Evolutionary conservation across 163 green algal genomes (phyloP), one percentile per base, ranked within the genome.

Genomic region (Chlamydomonas reinhardtii): DNA sequence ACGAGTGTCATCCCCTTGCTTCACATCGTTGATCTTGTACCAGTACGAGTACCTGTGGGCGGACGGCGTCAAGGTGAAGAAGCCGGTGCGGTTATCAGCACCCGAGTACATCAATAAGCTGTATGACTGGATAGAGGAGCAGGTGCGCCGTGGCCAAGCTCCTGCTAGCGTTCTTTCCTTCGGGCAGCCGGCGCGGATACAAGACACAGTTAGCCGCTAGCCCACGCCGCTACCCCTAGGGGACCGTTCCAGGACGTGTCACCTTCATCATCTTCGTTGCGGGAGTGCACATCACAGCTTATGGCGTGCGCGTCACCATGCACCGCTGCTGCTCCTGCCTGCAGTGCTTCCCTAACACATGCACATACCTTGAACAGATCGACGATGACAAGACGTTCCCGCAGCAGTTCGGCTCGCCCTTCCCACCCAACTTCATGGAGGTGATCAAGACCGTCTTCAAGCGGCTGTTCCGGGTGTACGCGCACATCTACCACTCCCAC

Each of bases 21-120:
- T n/a, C n/a, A n/a, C n/a, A n/a, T n/a, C n/a, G n/a, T n/a, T n/a
- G n/a, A n/a, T n/a, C n/a, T n/a, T n/a, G n/a, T n/a, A n/a, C n/a
- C 93, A 98, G 95, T 99, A 98, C 80, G 98, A 99, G 91, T 99
- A 99, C 89, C 92, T 99, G 16, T 99, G 98, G 98, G 97, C 97
- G 8, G 97, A 99, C 81, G 96, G 97, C 15, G 92, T 98, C 0
- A 98, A 98, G 85, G 92, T 98, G 27, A 98, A 98, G 87, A 99
- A 97, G 90, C 98, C 98, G 0, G 90, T 99, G 48, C 94, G 97
- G 86, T 87, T 99, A 35, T 97, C 94, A 9, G 98, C 98, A 14
- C 96, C 96, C 8, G 94, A 99, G 86, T 99, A 99, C 94, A 94
- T 99, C 66, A 97, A 98, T 86, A 94, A 95, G 56, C 93, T 99